These are phyloP conservation scores for Tuber borchii DNA, from an alignment of 495 filamentous ascomycete species.

Conservation along the genomic window DNA sequence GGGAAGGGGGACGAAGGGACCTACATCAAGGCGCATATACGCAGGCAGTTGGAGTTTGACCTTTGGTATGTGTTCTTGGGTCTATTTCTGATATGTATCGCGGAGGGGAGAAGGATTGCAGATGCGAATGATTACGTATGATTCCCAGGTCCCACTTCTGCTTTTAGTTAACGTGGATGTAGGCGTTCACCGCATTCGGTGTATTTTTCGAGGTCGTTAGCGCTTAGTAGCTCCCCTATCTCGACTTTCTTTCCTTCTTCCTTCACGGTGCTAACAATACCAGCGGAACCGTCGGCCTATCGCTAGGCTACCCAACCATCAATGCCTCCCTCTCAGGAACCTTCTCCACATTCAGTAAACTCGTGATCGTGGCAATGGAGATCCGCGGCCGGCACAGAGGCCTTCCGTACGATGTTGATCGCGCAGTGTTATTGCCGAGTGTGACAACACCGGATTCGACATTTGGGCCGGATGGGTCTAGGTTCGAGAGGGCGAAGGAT, in stretches of 20 bases:
- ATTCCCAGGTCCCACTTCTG: neutral
- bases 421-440: conserved; percentile 66
- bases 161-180: conserved; percentile 29
- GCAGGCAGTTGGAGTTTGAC: conserved; percentile 85
- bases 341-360: conserved; percentile 70
- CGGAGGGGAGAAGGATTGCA: conserved; percentile 63
- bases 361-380: conserved; percentile 87
- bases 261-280: conserved; percentile 5
- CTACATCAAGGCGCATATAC: conserved; percentile 82
- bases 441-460: conserved; percentile 53
- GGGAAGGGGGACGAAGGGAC: conserved; percentile 47
- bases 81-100: conserved; percentile 77
- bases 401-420: conserved; percentile 80
- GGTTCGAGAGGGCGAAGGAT: neutral
- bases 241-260: neutral
- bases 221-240: conserved; percentile 53
- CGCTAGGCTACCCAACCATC: conserved; percentile 65
- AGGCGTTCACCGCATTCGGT: conserved; percentile 67
- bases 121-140: conserved; percentile 48
- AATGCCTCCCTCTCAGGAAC: conserved; percentile 74
- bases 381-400: conserved; percentile 86
- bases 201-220: conserved; percentile 86
- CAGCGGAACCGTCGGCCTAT: conserved; percentile 77
- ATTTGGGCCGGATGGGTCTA: conserved; percentile 35
- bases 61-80: conserved; percentile 90